Conservation (phyloP, 169 alveolate genomes). For the Perkinsus olseni region DNA sequence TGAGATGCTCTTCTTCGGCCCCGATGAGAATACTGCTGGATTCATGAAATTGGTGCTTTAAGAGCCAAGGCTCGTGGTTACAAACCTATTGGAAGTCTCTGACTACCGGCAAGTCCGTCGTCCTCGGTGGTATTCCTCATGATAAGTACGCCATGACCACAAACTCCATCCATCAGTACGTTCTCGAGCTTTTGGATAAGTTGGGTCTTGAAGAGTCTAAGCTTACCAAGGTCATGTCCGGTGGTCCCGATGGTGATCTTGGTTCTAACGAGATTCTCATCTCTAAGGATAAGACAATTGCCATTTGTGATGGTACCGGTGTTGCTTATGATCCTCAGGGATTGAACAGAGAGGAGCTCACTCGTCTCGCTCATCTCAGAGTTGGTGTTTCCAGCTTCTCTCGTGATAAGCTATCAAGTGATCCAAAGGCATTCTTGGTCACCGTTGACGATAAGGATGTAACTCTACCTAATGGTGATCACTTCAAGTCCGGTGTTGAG, state of each 20-base stretch:
- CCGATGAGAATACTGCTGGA: slow-evolving; percentile 30
- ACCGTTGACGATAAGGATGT: slow-evolving; percentile 11
- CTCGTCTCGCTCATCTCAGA: slow-evolving; percentile 40
- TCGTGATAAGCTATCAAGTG: too few relatives aligned
- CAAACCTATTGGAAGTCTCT: slow-evolving; percentile 54
- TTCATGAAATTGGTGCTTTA: slow-evolving; percentile 24
- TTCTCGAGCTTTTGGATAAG: slow-evolving; percentile 33
- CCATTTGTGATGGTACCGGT: slow-evolving; percentile 70
- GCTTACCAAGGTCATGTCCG: slow-evolving; percentile 61
- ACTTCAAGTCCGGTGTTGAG: too few relatives aligned
- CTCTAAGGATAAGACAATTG: slow-evolving; percentile 55
- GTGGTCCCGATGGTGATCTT: slow-evolving; percentile 81
- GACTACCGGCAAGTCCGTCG: slow-evolving; percentile 69
- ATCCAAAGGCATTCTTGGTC: slow-evolving; percentile 3
- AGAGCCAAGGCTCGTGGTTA: slow-evolving; percentile 24
- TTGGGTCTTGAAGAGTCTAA: slow-evolving; percentile 44
- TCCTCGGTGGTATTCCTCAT: slow-evolving; percentile 79
- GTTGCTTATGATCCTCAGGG: slow-evolving; percentile 70
- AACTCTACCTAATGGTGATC: too few relatives aligned
- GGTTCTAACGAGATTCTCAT: slow-evolving; percentile 67
- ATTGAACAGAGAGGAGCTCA: slow-evolving; percentile 52
- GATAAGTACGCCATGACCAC: slow-evolving; percentile 76
- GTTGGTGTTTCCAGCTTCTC: too few relatives aligned
- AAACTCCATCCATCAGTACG: slow-evolving; percentile 19
- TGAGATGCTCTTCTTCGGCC: slow-evolving; percentile 28